These are phyloP conservation scores for Ascocoryne sarcoides DNA, from an alignment of 2,329 filamentous ascomycete species.

Conservation along the genomic window DNA sequence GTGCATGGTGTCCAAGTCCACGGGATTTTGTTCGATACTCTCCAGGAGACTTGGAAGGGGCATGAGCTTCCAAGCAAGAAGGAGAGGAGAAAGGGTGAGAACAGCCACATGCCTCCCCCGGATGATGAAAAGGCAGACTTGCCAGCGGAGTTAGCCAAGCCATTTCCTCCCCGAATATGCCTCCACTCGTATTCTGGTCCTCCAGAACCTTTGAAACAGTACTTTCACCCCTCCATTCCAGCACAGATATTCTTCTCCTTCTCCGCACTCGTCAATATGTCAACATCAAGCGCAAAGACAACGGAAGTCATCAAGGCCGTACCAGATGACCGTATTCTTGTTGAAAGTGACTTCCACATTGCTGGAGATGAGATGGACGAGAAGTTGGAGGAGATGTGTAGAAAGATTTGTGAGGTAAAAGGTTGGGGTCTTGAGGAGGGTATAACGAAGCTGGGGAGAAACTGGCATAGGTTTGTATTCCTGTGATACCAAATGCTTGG, in stretches of 20 bases:
- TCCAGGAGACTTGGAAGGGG: slow-evolving; percentile 61
- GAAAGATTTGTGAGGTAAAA: slow-evolving; percentile 69
- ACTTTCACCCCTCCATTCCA: slow-evolving; percentile 64
- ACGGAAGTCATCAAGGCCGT: slow-evolving; percentile 59
- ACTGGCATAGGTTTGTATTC: slow-evolving; percentile 63
- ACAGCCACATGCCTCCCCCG: slow-evolving; percentile 5
- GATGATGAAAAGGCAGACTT: slow-evolving; percentile 30
- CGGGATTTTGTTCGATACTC: slow-evolving; percentile 53
- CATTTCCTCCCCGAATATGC: slow-evolving; percentile 82
- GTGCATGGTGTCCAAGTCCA: slow-evolving; percentile 56
- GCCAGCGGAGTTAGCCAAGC: slow-evolving; percentile 36
- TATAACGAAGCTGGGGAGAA: slow-evolving; percentile 55
- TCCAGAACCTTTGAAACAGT: slow-evolving; percentile 66
- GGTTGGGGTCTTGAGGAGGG: slow-evolving; percentile 70
- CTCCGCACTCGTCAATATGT: slow-evolving; percentile 73
- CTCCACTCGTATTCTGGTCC: slow-evolving; percentile 88
- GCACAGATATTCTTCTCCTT: slow-evolving; percentile 81
- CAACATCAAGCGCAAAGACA: slow-evolving; percentile 37
- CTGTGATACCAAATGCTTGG: slow-evolving; percentile 7
- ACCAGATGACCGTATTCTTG: slow-evolving; percentile 69
- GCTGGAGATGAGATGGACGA: slow-evolving; percentile 77
- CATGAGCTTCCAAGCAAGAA: slow-evolving; percentile 49
- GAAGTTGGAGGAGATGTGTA: slow-evolving; percentile 63
- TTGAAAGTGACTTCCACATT: slow-evolving; percentile 84
- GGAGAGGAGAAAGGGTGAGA: slow-evolving; percentile 44